These are phyloP conservation scores for Calonectria multiphialidica DNA, from an alignment of 2,329 filamentous ascomycete genomes.

Conservation along the genomic window DNA sequence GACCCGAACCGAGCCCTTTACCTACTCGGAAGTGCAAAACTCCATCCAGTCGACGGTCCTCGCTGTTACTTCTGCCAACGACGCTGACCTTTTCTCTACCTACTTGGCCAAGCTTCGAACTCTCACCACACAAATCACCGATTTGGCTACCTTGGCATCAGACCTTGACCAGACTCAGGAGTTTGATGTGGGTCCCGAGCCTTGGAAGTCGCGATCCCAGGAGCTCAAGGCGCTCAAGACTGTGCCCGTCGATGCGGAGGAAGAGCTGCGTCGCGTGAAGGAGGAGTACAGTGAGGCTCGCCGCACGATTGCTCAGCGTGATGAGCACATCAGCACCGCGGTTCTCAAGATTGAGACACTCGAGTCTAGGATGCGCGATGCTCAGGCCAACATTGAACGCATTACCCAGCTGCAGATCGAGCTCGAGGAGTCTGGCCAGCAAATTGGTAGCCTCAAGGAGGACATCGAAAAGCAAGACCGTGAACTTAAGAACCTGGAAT, in stretches of 20 bases:
- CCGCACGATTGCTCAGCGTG: constrained; percentile 76
- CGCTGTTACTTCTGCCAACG: constrained; percentile 64
- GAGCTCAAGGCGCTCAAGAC: constrained; percentile 87
- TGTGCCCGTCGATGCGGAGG: constrained; percentile 84
- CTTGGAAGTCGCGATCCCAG: constrained; percentile 86
- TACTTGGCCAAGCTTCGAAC: constrained; percentile 76
- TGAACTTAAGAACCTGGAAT: constrained; percentile 73
- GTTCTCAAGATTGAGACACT: constrained; percentile 95
- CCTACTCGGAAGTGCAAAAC: constrained; percentile 73
- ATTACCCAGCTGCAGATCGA: constrained; percentile 74
- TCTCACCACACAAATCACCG: constrained; percentile 73
- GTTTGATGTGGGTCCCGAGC: constrained; percentile 81
- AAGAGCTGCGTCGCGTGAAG: constrained; percentile 83
- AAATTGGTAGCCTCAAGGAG: constrained; percentile 67
- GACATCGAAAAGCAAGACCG: constrained; percentile 76
- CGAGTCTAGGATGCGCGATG: constrained; percentile 87
- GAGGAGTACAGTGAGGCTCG: constrained; percentile 85
- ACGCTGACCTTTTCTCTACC: constrained; percentile 77
- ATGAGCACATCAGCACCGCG: constrained; percentile 87
- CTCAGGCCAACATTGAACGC: constrained; percentile 79
- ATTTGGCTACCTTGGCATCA: constrained; percentile 77
- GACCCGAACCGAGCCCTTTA: constrained; percentile 75
- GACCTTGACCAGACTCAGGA: constrained; percentile 81
- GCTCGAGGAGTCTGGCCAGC: constrained; percentile 65
- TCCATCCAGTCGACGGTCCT: constrained; percentile 68